phyloP scores from a whole-genome alignment of 2,329 filamentous ascomycete genomes.

The Aspergillus novofumigatus region DNA sequence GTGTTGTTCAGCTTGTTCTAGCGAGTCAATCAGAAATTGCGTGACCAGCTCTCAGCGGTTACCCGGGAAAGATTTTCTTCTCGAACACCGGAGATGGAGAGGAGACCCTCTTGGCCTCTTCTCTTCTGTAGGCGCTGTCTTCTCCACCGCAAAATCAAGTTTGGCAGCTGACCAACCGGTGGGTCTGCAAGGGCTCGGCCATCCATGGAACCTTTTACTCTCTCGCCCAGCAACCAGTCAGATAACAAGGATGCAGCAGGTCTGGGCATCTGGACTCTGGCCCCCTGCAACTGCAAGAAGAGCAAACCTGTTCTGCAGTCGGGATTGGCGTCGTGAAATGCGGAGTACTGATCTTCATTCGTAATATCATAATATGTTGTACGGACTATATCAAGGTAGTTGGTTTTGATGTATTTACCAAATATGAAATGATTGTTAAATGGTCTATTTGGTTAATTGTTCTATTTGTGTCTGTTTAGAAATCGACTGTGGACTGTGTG shows the following conservation, averaged over 20 bases:
- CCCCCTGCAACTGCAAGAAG: neutral
- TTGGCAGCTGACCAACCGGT: neutral
- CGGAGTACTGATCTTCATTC: neutral
- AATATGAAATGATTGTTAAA: neutral
- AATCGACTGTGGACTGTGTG: neutral
- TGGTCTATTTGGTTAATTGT: too few relatives aligned
- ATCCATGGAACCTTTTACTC: neutral
- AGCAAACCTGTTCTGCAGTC: neutral
- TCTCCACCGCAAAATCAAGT: neutral
- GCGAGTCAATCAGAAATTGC: neutral
- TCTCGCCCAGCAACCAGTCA: neutral
- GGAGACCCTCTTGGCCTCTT: too few relatives aligned
- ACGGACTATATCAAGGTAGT: too few relatives aligned
- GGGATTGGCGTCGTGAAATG: neutral
- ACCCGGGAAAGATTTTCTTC: neutral
- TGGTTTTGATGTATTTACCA: too few relatives aligned
- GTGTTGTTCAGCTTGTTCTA: neutral
- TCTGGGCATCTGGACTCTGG: neutral
- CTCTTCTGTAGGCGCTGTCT: neutral
- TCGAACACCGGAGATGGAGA: neutral
- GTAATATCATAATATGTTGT: neutral
- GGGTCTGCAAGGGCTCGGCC: neutral
- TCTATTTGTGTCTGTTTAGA: neutral
- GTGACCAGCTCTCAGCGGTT: neutral
- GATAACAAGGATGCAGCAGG: neutral